Conservation (phyloP, 2,329 filamentous ascomycete genomes). For the Cercospora berteroae region DNA sequence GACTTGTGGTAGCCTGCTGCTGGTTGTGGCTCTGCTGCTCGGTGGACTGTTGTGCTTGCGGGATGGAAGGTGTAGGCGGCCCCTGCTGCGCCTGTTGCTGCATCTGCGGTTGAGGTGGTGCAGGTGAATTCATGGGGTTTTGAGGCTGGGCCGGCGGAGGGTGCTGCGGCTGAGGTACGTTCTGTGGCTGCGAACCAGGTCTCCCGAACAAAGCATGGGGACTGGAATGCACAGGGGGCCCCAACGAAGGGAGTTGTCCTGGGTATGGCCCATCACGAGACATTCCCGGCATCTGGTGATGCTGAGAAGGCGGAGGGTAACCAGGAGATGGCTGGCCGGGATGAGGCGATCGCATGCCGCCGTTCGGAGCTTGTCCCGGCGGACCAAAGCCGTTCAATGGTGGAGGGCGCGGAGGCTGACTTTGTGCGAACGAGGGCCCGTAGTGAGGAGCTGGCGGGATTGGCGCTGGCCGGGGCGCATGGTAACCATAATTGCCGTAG, state of each 20-base stretch:
- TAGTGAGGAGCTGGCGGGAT: slow-evolving; percentile 19
- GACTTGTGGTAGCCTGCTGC: slow-evolving; percentile 14
- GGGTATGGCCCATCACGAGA: slow-evolving; percentile 14
- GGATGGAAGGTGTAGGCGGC: slow-evolving; percentile 8
- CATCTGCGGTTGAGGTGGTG: neutral
- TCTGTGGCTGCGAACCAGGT: slow-evolving; percentile 18
- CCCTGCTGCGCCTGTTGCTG: slow-evolving; percentile 1
- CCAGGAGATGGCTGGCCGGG: slow-evolving; percentile 32
- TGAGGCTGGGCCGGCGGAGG: slow-evolving; percentile 14
- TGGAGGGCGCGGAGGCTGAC: slow-evolving; percentile 15
- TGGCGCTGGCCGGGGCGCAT: slow-evolving; percentile 22
- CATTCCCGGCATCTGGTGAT: slow-evolving; percentile 18
- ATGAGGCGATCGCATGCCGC: slow-evolving; percentile 40
- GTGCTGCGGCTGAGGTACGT: slow-evolving; percentile 20
- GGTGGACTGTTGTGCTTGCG: slow-evolving; percentile 15
- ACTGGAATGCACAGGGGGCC: slow-evolving; percentile 19
- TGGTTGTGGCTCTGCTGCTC: slow-evolving; percentile 10
- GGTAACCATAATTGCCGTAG: slow-evolving; percentile 20
- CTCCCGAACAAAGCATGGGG: slow-evolving; percentile 19
- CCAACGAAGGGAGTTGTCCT: slow-evolving; percentile 16
- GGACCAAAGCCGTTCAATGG: slow-evolving; percentile 31
- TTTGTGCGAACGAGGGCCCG: slow-evolving; percentile 16
- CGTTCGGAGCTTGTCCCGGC: slow-evolving; percentile 32
- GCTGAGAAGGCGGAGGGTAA: slow-evolving; percentile 22
- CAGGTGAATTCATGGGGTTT: slow-evolving; percentile 12